These are phyloP conservation scores for Coemansia sp. DNA, from an alignment of 192 early-diverging fungal genomes.

Conservation along the genomic window DNA sequence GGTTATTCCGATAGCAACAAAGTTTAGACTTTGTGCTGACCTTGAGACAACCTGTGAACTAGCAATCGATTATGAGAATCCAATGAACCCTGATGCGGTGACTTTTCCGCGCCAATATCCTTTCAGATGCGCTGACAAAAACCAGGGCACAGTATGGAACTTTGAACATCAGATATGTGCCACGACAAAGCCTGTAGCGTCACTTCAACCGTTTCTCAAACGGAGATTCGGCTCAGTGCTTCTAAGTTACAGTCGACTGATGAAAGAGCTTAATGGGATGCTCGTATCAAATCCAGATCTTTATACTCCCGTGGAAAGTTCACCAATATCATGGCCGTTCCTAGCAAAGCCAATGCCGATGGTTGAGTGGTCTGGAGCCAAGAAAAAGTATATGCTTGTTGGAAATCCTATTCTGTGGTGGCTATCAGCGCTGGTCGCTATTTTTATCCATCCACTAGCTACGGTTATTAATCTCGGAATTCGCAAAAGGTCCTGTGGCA, in stretches of 20 bases:
- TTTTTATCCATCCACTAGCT: conserved; percentile 23
- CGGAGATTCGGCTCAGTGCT: conserved; percentile 76
- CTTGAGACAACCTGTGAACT: conserved; percentile 60
- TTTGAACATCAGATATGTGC: conserved; percentile 77
- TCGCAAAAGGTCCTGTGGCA: conserved; percentile 13
- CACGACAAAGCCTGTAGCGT: conserved; percentile 49
- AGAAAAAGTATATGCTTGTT: conserved; percentile 81
- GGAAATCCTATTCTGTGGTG: conserved; percentile 92
- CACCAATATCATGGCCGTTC: conserved; percentile 83
- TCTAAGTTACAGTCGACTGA: conserved; percentile 84
- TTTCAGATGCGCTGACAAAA: conserved; percentile 45
- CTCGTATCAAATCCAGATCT: conserved; percentile 86
- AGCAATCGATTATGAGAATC: conserved; percentile 11
- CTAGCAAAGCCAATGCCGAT: conserved; percentile 76
- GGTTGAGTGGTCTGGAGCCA: conserved; percentile 73
- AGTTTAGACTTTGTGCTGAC: conserved; percentile 69
- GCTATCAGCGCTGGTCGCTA: conserved; percentile 50
- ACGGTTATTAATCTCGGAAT: conserved; percentile 3
- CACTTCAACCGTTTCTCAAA: conserved; percentile 54
- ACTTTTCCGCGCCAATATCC: conserved; percentile 27
- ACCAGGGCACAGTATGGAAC: conserved; percentile 76
- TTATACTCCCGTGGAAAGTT: conserved; percentile 72
- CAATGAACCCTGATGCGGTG: background rate
- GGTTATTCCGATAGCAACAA: conserved; percentile 50
- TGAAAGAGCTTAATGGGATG: conserved; percentile 93